Evolutionary conservation across 129 eudicot species (phyloP).

Genomic region (Tagetes erecta): DNA sequence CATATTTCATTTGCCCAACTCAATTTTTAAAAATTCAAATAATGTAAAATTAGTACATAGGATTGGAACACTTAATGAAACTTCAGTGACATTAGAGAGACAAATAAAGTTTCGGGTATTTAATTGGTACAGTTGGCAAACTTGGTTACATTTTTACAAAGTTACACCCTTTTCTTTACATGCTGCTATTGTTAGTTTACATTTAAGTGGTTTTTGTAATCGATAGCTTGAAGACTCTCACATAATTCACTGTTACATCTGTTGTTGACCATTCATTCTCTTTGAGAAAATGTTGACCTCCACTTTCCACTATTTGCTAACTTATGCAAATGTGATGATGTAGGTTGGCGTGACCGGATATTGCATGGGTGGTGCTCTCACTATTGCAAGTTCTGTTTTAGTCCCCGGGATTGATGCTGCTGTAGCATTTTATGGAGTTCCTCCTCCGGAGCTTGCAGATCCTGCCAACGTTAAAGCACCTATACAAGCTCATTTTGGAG

Average conservation of each 20-base stretch:
- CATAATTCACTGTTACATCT: neutral
- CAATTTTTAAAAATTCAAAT: too few relatives aligned
- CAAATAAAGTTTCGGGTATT: too few relatives aligned
- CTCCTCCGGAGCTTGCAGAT: constrained; percentile 88
- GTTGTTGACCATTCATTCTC: neutral
- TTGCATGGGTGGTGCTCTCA: constrained; percentile 99
- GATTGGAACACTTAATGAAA: too few relatives aligned
- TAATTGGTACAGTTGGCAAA: too few relatives aligned
- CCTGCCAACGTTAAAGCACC: constrained; percentile 73
- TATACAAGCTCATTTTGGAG: constrained; percentile 96
- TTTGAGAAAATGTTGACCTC: neutral
- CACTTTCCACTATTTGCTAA: neutral
- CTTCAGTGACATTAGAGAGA: too few relatives aligned
- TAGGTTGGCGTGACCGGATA: constrained; percentile 96
- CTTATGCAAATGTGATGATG: neutral
- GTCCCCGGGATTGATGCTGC: constrained; percentile 84
- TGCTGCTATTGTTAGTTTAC: neutral
- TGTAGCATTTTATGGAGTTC: constrained; percentile 88
- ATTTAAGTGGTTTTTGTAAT: neutral
- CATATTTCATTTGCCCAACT: too few relatives aligned
- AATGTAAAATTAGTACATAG: too few relatives aligned
- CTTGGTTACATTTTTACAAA: too few relatives aligned
- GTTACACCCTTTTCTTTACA: neutral
- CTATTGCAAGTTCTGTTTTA: constrained; percentile 88
- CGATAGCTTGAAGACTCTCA: neutral